A percentile compares a stretch with the other conserved stretches of the same genome.
Evolutionary conservation across 2,329 filamentous ascomycete species (phyloP).

Genomic region (Paecilomyces niveus): DNA sequence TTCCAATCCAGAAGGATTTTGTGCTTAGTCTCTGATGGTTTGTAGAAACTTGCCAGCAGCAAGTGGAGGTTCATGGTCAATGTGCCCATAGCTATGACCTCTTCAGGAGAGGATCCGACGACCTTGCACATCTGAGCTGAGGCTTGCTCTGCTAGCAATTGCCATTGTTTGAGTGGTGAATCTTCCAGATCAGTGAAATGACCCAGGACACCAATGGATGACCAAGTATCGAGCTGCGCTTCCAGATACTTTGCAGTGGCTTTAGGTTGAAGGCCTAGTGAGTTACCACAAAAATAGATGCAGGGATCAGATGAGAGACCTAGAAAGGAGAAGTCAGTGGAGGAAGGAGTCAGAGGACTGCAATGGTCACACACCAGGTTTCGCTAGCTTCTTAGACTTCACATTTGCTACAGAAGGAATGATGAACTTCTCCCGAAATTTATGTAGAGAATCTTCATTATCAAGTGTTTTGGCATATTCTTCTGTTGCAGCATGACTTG

Average conservation of each 20-base stretch:
- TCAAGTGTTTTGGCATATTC: constrained; percentile 48
- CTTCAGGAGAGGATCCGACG: constrained; percentile 62
- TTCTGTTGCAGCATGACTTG: constrained; percentile 21
- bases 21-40: constrained; percentile 54
- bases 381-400: constrained; percentile 53
- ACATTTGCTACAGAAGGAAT: constrained; percentile 70
- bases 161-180: constrained; percentile 64
- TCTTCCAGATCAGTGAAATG: constrained; percentile 66
- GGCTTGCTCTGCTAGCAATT: constrained; percentile 69
- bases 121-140: constrained; percentile 62
- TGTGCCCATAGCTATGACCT: constrained; percentile 82
- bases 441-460: constrained; percentile 51
- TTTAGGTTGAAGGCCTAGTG: constrained; percentile 73
- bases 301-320: constrained; percentile 30
- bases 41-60: constrained; percentile 75
- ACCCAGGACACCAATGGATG: constrained; percentile 71
- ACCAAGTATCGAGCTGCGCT: constrained; percentile 74
- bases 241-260: constrained; percentile 58
- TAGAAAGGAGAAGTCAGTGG: constrained; percentile 11
- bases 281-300: constrained; percentile 85
- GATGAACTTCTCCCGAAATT: constrained; percentile 63
- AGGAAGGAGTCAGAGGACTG: background rate
- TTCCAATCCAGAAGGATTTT: constrained; percentile 82
- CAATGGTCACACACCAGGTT: constrained; percentile 18
- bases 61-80: constrained; percentile 74